A percentile compares a stretch with the other conserved stretches of the same genome.
Evolutionary conservation across 495 filamentous ascomycete species (phyloP).

Genomic region (Lasiosphaeria ovina): DNA sequence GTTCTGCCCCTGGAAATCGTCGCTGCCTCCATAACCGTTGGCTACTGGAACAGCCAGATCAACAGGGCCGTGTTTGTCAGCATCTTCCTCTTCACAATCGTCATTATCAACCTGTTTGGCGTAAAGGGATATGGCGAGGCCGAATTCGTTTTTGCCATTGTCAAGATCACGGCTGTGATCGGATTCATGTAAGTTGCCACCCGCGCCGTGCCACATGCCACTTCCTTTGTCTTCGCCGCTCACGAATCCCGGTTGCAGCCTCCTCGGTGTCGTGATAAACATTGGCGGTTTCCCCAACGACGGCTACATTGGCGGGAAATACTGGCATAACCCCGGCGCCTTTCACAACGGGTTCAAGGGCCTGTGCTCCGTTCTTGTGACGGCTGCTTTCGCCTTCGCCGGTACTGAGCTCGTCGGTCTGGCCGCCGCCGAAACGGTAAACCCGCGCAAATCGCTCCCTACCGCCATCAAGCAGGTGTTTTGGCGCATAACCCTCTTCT

Average conservation of each 20-base stretch:
- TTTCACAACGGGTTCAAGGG: constrained; percentile 94
- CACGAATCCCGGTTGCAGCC: constrained; percentile 36
- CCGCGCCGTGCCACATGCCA: constrained; percentile 2
- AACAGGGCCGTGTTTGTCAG: constrained; percentile 81
- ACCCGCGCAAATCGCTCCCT: constrained; percentile 82
- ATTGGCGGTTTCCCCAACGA: constrained; percentile 72
- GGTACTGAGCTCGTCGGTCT: constrained; percentile 94
- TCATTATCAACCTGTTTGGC: constrained; percentile 81
- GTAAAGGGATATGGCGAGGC: constrained; percentile 89
- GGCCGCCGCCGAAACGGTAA: constrained; percentile 82
- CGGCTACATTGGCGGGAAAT: constrained; percentile 78
- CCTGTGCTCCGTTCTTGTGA: constrained; percentile 89
- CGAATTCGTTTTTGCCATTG: constrained; percentile 80
- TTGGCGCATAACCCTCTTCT: constrained; percentile 91
- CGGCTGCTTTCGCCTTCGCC: constrained; percentile 86
- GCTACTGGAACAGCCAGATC: constrained; percentile 71
- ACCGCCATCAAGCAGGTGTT: constrained; percentile 91
- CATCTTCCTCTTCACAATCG: constrained; percentile 72
- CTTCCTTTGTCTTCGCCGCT: constrained; percentile 18
- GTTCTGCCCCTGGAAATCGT: constrained; percentile 89
- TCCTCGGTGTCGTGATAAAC: constrained; percentile 76
- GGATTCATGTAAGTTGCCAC: constrained; percentile 70
- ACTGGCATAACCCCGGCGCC: constrained; percentile 83
- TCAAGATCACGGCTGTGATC: constrained; percentile 85
- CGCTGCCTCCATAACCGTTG: constrained; percentile 82